Base-by-base conservation (phyloP, 352 stramenopile genomes). In the Phytophthora palmivora region DNA sequence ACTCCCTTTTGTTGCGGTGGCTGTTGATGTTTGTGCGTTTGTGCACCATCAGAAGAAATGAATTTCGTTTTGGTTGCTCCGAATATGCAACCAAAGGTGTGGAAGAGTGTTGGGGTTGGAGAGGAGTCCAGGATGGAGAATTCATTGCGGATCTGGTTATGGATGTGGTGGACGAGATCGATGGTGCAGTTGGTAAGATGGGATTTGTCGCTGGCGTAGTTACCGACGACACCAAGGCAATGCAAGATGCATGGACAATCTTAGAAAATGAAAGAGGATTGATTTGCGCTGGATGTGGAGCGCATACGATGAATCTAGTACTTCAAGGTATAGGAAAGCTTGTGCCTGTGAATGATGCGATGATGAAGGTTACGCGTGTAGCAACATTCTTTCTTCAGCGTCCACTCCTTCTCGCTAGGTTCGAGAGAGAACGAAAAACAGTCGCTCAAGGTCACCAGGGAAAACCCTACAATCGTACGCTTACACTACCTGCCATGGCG, bases 261-360 rank as follows among this genome's bases (percentile, higher is more conserved):
- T 15, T 47, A 24, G 54, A 54, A 9, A 22, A 15, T 4, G 5
- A 24, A 3, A 19, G 38, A 38, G 49, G 38, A 0, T 2, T 34
- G 1, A n/a, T 62, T 48, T 54, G 54, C 34, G n/a, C 22, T 36
- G 54, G 54, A 6, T 62, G 44, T 48, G 54, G 43, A n/a, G 43
- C 54, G 0, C 44, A 55, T 8, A 53, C 54, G 3, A 16, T 62
- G 34, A 62, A 55, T 12, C 21, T 62, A 0, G 22, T 62, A 7
- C 54, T 55, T 14, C n/a, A 62, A 54, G 54, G 53, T 7, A 55
- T n/a, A 2, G 21, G 2, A 3, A 48, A 53, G 8, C 12, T 61
- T 14, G 14, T 15, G 1, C 3, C 9, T 6, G 32, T 61, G 18
- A 39, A 45, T 3, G 53, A 34, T 1, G 21, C 7, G 15, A 6